phyloP scores from a whole-genome alignment of 139 green algal genomes.

The Chlorella sp. region DNA sequence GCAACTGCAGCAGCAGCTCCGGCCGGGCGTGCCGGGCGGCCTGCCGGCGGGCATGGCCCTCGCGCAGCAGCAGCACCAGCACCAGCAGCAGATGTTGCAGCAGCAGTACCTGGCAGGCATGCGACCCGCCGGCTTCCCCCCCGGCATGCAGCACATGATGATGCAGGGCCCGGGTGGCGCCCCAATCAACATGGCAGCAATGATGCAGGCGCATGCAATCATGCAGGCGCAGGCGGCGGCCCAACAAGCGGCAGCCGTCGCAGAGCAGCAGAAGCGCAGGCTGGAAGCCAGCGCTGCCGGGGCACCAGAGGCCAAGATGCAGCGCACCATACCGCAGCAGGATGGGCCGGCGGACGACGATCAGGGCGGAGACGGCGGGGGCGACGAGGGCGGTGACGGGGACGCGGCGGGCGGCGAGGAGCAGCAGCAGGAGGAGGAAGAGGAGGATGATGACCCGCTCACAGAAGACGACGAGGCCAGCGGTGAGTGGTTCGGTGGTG shows the following conservation, averaged over 20 bases:
- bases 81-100: slow-evolving; percentile 24
- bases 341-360: slow-evolving; percentile 26
- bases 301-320: slow-evolving; percentile 19
- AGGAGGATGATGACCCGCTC: slow-evolving; percentile 20
- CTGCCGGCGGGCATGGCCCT: neutral
- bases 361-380: neutral
- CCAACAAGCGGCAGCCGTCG: slow-evolving; percentile 6
- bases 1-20: slow-evolving; percentile 14
- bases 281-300: neutral
- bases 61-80: slow-evolving; percentile 4
- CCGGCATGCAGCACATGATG: neutral
- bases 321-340: slow-evolving; percentile 46
- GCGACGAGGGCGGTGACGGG: neutral
- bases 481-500: slow-evolving; percentile 12
- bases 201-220: slow-evolving; percentile 6
- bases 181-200: neutral
- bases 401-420: neutral
- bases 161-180: neutral
- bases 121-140: neutral
- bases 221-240: slow-evolving; percentile 10
- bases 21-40: neutral
- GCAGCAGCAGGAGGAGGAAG: neutral
- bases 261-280: slow-evolving; percentile 35
- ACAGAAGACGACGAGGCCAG: slow-evolving; percentile 25
- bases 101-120: slow-evolving; percentile 26